Evolutionary conservation across 768 basidiomycete species (phyloP), one percentile per base, ranked within the genome.

Genomic region (Pulveroboletus sp.): DNA sequence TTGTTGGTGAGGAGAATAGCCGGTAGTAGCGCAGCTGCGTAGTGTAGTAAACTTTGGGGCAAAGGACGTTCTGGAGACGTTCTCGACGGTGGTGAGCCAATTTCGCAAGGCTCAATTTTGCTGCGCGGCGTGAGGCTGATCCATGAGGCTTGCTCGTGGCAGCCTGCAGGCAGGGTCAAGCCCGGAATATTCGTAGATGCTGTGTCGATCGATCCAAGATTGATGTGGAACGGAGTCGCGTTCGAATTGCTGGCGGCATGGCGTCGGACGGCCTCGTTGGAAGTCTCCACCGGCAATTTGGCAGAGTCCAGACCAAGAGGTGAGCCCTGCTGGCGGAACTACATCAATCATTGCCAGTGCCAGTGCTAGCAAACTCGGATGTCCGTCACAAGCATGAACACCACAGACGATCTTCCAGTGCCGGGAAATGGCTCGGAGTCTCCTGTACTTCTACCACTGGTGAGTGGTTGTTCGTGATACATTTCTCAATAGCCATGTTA

Each of bases 131-230:
- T 41, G 23, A 33, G 32, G 40, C 39, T 47, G 49, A 49, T 48
- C 42, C 59, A 60, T 43, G 59, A 61, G 59, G 40, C 34, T 24
- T 27, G 49, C 58, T 57, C 55, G 32, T 59, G 43, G 32, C 25
- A 9, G 27, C 16, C n/a, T n/a, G n/a, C 9, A 14, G 43, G 43
- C 45, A 40, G 56, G 57, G 42, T 37, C 29, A 29, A 47, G 52
- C n/a, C n/a, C n/a, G 49, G 49, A 34, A 29, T 29, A 29, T 29
- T 29, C 25, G 43, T 31, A 21, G 40, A 40, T 42, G 40, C 43
- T 44, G 43, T 44, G 34, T 44, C 34, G 11, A 36, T 36, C 19
- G 17, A 36, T 34, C 33, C 17, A n/a, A 34, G 33, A 34, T 34
- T 11, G 16, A 17, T 34, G 16, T n/a, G 16, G n/a, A 11, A n/a